Conservation (phyloP, 441 rosid species). For the Adansonia gregorii region DNA sequence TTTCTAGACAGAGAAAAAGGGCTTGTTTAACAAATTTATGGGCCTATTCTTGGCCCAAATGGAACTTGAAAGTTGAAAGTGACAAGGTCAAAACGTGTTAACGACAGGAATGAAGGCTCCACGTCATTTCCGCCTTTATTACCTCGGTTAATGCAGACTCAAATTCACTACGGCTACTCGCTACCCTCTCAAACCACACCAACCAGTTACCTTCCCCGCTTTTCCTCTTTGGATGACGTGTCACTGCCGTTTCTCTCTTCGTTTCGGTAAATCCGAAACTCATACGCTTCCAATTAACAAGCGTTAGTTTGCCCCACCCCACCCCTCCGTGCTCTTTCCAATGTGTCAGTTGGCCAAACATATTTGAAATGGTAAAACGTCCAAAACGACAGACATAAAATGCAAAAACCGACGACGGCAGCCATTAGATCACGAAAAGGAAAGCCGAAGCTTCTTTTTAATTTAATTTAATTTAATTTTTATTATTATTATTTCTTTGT, state of each 20-base stretch:
- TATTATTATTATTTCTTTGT: background rate
- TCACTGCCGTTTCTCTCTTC: background rate
- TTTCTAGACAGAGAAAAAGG: background rate
- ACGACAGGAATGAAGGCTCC: slow-evolving; percentile 3
- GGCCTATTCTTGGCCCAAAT: background rate
- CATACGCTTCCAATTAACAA: background rate
- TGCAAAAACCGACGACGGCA: background rate
- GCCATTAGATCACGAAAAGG: background rate
- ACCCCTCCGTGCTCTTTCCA: background rate
- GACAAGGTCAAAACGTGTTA: background rate
- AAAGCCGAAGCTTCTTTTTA: slow-evolving; percentile 23
- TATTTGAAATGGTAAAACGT: slow-evolving; percentile 15
- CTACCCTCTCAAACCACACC: background rate
- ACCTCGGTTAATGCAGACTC: background rate
- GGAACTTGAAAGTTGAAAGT: background rate
- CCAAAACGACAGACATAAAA: background rate
- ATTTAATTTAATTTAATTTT: background rate
- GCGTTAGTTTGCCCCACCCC: background rate
- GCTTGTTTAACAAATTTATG: background rate
- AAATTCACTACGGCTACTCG: background rate
- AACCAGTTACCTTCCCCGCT: background rate
- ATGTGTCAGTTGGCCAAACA: background rate
- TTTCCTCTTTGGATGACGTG: background rate
- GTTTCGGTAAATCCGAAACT: background rate
- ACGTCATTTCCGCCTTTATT: background rate